A percentile compares a stretch with the other conserved stretches of the same genome.
Evolutionary conservation across 257 asterid genomes (phyloP).

Genomic region (Phtheirospermum japonicum): DNA sequence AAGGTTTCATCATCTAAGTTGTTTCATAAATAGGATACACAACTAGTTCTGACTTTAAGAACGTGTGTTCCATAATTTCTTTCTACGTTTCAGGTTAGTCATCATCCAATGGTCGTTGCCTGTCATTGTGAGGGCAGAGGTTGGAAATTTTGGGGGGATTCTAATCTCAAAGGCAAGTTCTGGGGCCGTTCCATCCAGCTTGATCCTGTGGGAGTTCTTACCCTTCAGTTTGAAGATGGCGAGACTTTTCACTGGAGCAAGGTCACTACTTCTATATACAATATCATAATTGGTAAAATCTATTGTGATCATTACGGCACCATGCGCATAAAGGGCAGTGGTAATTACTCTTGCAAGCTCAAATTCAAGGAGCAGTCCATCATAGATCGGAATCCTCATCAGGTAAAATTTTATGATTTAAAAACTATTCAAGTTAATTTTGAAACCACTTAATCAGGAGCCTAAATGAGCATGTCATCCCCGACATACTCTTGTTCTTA

Average conservation of each 20-base stretch:
- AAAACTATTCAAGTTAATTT: conserved; percentile 5
- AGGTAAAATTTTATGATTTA: conserved; percentile 50
- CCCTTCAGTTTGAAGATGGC: conserved; percentile 91
- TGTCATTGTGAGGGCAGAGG: conserved; percentile 97
- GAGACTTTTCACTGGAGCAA: conserved; percentile 98
- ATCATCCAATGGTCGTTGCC: conserved; percentile 97
- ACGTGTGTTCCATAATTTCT: neutral
- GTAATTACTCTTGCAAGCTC: conserved; percentile 92
- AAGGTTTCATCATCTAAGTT: neutral
- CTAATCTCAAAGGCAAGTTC: conserved; percentile 96
- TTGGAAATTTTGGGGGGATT: conserved; percentile 98
- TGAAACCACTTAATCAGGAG: conserved; percentile 20
- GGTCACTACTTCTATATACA: conserved; percentile 96
- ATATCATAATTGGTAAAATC: conserved; percentile 90
- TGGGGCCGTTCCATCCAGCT: conserved; percentile 99
- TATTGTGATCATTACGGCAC: conserved; percentile 96
- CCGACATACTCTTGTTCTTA: conserved; percentile 9
- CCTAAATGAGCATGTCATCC: conserved; percentile 12
- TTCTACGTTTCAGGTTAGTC: conserved; percentile 74
- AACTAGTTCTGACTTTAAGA: neutral
- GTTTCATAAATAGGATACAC: conserved; percentile 1
- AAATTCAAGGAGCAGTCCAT: conserved; percentile 98
- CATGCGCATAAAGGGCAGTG: conserved; percentile 96
- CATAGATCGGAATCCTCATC: conserved; percentile 97
- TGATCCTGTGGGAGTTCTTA: conserved; percentile 89